phyloP scores from a whole-genome alignment of 2,329 filamentous ascomycete species.

The Xylaria sp. region DNA sequence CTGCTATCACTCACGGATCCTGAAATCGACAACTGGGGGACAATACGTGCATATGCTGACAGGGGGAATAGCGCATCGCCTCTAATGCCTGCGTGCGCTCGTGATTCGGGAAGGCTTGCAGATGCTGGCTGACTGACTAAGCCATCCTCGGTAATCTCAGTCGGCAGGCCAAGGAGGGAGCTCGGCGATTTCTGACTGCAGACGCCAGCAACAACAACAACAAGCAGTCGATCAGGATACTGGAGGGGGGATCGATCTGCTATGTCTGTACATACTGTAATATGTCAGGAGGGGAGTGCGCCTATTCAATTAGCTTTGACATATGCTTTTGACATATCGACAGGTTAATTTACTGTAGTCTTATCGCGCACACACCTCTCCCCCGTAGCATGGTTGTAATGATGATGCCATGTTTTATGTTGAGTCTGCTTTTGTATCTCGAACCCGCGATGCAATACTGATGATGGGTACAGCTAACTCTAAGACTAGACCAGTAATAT shows the following conservation, averaged over 20 bases:
- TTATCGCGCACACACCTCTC: background rate
- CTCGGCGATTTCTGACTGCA: slow-evolving; percentile 21
- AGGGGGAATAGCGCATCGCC: slow-evolving; percentile 22
- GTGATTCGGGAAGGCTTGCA: slow-evolving; percentile 29
- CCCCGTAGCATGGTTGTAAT: background rate
- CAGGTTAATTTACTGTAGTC: background rate
- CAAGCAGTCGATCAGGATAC: background rate
- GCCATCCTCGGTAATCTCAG: slow-evolving; percentile 25
- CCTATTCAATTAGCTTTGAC: background rate
- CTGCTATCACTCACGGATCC: slow-evolving; percentile 21
- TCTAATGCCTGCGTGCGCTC: slow-evolving; percentile 6
- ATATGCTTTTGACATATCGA: background rate
- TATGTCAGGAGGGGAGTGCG: background rate
- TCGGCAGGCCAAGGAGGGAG: background rate
- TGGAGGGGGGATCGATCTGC: background rate
- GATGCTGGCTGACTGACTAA: slow-evolving; percentile 20
- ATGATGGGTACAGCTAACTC: background rate
- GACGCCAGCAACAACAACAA: background rate
- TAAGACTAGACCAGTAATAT: slow-evolving; percentile 1
- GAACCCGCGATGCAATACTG: background rate
- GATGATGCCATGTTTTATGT: background rate
- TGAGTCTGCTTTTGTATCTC: background rate
- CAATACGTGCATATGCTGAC: slow-evolving; percentile 32
- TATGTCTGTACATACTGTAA: no score
- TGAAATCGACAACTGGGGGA: slow-evolving; percentile 19